A percentile compares a stretch with the other conserved stretches of the same genome.
These are phyloP conservation scores for Balansia obtecta DNA, from an alignment of 2,329 filamentous ascomycete genomes.

Conservation along the genomic window DNA sequence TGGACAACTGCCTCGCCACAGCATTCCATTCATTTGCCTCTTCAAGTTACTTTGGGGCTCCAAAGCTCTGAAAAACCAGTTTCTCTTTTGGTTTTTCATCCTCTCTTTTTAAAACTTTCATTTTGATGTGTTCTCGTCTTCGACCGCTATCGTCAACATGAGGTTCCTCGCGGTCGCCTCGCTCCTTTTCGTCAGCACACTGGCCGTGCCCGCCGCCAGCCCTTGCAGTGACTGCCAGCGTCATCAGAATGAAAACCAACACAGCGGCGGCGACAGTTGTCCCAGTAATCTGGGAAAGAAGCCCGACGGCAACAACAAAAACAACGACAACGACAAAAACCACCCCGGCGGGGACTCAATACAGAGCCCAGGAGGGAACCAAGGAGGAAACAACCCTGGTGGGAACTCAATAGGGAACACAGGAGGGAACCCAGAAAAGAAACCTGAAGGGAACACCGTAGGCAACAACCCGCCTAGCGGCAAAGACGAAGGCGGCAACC, in stretches of 20 bases:
- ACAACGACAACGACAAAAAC: neutral
- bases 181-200: constrained; percentile 8
- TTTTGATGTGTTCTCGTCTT: neutral
- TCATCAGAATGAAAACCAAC: neutral
- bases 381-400: too few relatives aligned
- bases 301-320: neutral
- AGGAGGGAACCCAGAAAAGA: neutral
- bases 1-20: neutral
- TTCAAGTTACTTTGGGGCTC: neutral
- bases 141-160: constrained; percentile 5
- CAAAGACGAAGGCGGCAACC: neutral
- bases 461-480: neutral
- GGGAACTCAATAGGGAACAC: neutral
- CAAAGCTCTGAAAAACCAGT: neutral
- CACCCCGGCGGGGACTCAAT: neutral
- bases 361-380: too few relatives aligned
- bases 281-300: neutral
- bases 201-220: constrained; percentile 9
- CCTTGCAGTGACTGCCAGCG: constrained; percentile 1
- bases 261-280: neutral
- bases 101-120: neutral
- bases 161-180: constrained; percentile 8
- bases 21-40: neutral
- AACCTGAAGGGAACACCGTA: too few relatives aligned
- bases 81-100: neutral